Evolutionary conservation across 2,329 filamentous ascomycete genomes (phyloP), one percentile per base, ranked within the genome.

Genomic region (Amauroascus niger): DNA sequence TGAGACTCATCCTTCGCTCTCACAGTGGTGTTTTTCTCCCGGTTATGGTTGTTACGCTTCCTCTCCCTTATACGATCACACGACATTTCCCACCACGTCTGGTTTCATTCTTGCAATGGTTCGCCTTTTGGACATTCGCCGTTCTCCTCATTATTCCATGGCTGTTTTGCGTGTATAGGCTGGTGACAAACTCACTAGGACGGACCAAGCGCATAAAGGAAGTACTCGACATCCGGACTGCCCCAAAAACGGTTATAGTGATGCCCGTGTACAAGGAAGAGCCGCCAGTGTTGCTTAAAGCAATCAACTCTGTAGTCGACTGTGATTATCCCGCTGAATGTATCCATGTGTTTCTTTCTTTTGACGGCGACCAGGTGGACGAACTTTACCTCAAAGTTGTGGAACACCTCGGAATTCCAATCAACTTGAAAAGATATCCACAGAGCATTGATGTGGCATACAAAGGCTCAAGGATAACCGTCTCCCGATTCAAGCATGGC

Each of bases 241-340:
- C 93, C 0, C 93, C 91, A 1, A 97, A 97, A 70, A 86, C 95
- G 14, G 88, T 96, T 58, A 86, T 97, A 56, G 85, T 97, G 55
- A 96, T 97, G 89, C 93, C 91, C 3, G 94, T 90, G 65, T 97
- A 95, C 74, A 88, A 93, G 65, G 93, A 97, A 66, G 83, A 89
- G 28, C 87, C 88, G 0, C 85, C 87, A 0, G 79, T 95, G 11
- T 77, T 97, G 45, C 76, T 96, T 53, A 86, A 86, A 45, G 93
- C 91, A 3, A 79, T 96, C 61, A 84, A 96, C 70, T 96, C 91
- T 0, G 84, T 97, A 32, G 88, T 95, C 49, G 86, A 91, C 62
- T 94, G 88, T 70, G 91, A 96, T 62, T 97, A 97, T 60, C 91
- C 93, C 0, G 81, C 88, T 4, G 85, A 87, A 1, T 96, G 91